These are phyloP conservation scores for Saccharum spontaneum DNA, from an alignment of 176 grass and related monocot genomes.

Conservation along the genomic window DNA sequence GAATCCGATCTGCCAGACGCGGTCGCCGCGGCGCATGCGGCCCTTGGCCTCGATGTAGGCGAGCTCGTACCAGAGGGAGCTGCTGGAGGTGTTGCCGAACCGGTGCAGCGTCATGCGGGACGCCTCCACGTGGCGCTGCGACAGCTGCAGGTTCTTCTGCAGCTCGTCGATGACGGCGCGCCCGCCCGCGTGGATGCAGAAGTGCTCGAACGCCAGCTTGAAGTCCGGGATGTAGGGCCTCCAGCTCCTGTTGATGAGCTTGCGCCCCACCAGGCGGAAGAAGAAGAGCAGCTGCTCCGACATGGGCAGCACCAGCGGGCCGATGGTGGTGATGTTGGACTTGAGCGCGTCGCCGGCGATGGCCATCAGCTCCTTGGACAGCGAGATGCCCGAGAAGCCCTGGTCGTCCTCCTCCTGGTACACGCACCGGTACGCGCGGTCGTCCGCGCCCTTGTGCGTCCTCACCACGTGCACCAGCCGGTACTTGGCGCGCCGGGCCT, in stretches of 20 bases:
- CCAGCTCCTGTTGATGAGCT: slow-evolving; percentile 63
- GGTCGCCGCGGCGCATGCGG: slow-evolving; percentile 74
- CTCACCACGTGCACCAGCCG: slow-evolving; percentile 80
- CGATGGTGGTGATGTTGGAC: slow-evolving; percentile 94
- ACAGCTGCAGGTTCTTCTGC: slow-evolving; percentile 86
- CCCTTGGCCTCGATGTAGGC: slow-evolving; percentile 94
- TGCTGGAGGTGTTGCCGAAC: slow-evolving; percentile 91
- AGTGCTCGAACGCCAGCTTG: slow-evolving; percentile 90
- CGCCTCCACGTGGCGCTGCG: slow-evolving; percentile 78
- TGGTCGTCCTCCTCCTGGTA: slow-evolving; percentile 82
- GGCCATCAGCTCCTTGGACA: slow-evolving; percentile 92
- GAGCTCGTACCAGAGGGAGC: slow-evolving; percentile 97
- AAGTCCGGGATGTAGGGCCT: slow-evolving; percentile 94
- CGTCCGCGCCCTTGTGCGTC: slow-evolving; percentile 83
- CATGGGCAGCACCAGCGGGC: slow-evolving; percentile 83
- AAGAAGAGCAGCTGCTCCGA: slow-evolving; percentile 97
- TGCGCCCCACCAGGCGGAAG: slow-evolving; percentile 76
- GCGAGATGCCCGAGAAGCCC: slow-evolving; percentile 84
- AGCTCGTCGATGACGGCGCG: slow-evolving; percentile 93
- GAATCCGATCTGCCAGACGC: slow-evolving; percentile 93
- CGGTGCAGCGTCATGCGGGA: slow-evolving; percentile 92
- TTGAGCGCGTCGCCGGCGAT: slow-evolving; percentile 91
- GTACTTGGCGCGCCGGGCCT: slow-evolving; percentile 77
- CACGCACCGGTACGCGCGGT: slow-evolving; percentile 81
- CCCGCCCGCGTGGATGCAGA: slow-evolving; percentile 86